Evolutionary conservation across 768 basidiomycete species (phyloP), one percentile per base, ranked within the genome.

Genomic region (Suillus paluster): DNA sequence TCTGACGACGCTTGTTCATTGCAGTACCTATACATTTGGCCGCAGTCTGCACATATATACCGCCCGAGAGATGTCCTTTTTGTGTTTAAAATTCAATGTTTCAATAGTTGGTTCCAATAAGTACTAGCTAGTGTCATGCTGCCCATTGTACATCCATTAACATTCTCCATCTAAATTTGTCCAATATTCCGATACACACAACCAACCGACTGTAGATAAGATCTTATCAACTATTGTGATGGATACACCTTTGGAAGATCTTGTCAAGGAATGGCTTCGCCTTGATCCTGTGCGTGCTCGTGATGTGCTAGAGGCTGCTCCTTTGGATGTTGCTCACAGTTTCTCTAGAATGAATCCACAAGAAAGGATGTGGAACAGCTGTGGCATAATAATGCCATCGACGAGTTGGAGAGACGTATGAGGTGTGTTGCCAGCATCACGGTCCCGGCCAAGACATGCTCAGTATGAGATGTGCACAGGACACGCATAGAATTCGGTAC

Each of bases 401-500:
- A 46, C 15, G 80, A 82, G 66, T 64, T 83, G 11, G 76, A 79
- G 63, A 79, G 71, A 62, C 73, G 80, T 44, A 77, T 83, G 78
- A 77, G 75, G 81, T 81, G 64, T 44, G 23, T 53, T 42, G 3
- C 54, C 14, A 30, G 30, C 33, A 49, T 38, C 45, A 25, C 23
- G 21, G 44, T 27, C 39, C 53, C 42, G 49, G 66, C 23, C 21
- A 34, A 48, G 14, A 3, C 23, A 46, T 15, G 4, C 15, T 42
- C 41, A 58, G 15, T 30, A 21, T 38, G 36, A 14, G 19, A 30
- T 38, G 4, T 6, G 15, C 41, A 52, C 67, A 91, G 90, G 66
- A 76, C 77, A 5, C 84, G 94, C 39, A 95, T 96, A 66, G 84
- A 89, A 62, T 96, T 96, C 73, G 94, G 94, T 5, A 96, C 94